phyloP scores from a whole-genome alignment of 2,329 filamentous ascomycete species.

The Aspergillus sp. region DNA sequence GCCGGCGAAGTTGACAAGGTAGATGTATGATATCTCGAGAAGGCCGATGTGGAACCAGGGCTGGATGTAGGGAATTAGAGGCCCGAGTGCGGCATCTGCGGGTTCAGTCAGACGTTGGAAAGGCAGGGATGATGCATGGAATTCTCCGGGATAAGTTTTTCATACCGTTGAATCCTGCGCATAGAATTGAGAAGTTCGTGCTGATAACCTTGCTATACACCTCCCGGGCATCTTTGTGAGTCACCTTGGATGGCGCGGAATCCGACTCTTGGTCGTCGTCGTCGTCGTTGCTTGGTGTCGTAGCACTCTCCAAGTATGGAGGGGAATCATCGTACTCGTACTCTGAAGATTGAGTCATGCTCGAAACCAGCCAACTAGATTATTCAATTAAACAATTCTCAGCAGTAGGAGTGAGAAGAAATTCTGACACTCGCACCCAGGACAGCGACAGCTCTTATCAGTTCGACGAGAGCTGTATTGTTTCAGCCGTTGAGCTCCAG shows the following conservation, averaged over 20 bases:
- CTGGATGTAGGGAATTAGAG: slow-evolving; percentile 26
- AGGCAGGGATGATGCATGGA: neutral
- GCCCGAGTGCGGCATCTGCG: slow-evolving; percentile 23
- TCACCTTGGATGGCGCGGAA: neutral
- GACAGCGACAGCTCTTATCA: neutral
- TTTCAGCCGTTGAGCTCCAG: neutral
- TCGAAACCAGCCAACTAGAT: neutral
- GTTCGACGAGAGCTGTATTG: neutral
- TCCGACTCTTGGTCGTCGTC: slow-evolving; percentile 2
- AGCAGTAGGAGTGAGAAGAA: no score
- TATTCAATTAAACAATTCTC: neutral
- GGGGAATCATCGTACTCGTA: slow-evolving; percentile 1
- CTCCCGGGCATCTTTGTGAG: slow-evolving; percentile 16
- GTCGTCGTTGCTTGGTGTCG: neutral
- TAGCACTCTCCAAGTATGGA: slow-evolving; percentile 3
- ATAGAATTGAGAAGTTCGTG: slow-evolving; percentile 22
- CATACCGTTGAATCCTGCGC: slow-evolving; percentile 23
- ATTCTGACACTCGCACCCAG: neutral
- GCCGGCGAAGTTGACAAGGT: slow-evolving; percentile 24
- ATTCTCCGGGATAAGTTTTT: neutral
- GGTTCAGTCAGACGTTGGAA: neutral
- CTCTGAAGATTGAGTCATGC: neutral
- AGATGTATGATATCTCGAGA: slow-evolving; percentile 23
- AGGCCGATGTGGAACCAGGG: slow-evolving; percentile 23
- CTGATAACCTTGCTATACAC: slow-evolving; percentile 20